Evolutionary conservation across 768 basidiomycete genomes (phyloP).

Genomic region (Pisolithus albus): DNA sequence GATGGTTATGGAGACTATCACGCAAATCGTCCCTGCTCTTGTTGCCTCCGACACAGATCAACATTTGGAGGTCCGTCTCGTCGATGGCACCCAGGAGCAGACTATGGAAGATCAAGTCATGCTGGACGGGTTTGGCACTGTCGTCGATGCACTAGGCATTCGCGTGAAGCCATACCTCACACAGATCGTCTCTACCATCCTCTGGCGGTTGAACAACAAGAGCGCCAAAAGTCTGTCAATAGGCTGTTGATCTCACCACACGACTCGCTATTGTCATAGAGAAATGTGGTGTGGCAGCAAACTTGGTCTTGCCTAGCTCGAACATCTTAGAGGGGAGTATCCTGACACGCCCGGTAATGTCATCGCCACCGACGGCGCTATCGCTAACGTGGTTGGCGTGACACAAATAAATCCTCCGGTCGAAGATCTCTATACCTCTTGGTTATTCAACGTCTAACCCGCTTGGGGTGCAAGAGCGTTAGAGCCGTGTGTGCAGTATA

Average conservation of each 20-base stretch:
- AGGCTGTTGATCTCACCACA: constrained; percentile 98
- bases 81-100: constrained; percentile 99
- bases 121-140: constrained; percentile 97
- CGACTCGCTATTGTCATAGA: constrained; percentile 96
- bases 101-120: constrained; percentile 99
- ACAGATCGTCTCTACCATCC: constrained; percentile 96
- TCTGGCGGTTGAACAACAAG: constrained; percentile 99
- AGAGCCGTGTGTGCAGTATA: constrained; percentile 96
- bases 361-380: constrained; percentile 96
- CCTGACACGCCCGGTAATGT: constrained; percentile 99
- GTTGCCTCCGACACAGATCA: constrained; percentile 99
- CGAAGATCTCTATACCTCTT: constrained; percentile 63
- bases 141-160: constrained; percentile 92
- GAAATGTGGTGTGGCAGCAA: constrained; percentile 96
- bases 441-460: constrained; percentile 48
- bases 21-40: constrained; percentile 86
- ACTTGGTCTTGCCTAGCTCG: constrained; percentile 92
- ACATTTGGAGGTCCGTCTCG: constrained; percentile 84
- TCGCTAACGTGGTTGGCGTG: constrained; percentile 99
- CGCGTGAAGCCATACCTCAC: constrained; percentile 98
- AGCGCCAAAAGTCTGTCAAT: constrained; percentile 98
- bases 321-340: constrained; percentile 98
- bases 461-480: constrained; percentile 98
- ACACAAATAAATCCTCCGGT: constrained; percentile 99
- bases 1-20: constrained; percentile 99